Base-by-base conservation (phyloP, 2,329 filamentous ascomycete genomes). In the Cryphonectria radicalis region DNA sequence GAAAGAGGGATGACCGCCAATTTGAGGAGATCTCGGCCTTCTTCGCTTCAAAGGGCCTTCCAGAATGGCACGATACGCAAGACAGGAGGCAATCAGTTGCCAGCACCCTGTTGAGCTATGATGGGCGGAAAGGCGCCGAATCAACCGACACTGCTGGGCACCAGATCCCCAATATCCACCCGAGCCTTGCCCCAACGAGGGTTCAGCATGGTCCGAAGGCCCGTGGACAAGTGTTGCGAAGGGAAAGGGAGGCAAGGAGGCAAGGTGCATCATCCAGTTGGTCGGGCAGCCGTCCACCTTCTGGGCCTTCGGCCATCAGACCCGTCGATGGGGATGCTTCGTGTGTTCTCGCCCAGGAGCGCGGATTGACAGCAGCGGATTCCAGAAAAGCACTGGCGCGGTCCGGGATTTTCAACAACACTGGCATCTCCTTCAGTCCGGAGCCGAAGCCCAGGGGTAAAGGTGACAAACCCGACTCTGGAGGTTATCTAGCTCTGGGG, bases 21-120 rank as follows among this genome's bases (percentile, higher is more conserved):
- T 72, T 81, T 40, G 79, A 81, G 42, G 78, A 81, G 37, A 76
- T 82, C 5, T 80, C 78, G 17, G 77, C 79, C 0, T 82, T 82
- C 70, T 83, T 84, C 66, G 72, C 74, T 55, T 69, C 73, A n/a
- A 60, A 50, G 57, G 46, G 37, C 59, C 3, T 53, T 1, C 46
- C 66, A 43, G 62, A 69, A 19, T 22, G 5, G n/a, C 60, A 57
- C 43, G 73, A 77, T 43, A 28, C 46, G 64, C 66, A 50, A 53
- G 59, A 59, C 35, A 72, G 64, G 59, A 64, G 65, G 42, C 68
- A 70, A 13, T 63, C 68, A 50, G 2, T 19, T 59, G 14, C 37
- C 22, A 68, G 65, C 46, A 53, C 60, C 55, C 28, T 67, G 6
- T 70, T 65, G 32, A 70, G 68, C 35, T 42, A 62, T 25, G 68